Conservation (phyloP, 768 basidiomycete species). For the Chalciporus pseudorubinellus region DNA sequence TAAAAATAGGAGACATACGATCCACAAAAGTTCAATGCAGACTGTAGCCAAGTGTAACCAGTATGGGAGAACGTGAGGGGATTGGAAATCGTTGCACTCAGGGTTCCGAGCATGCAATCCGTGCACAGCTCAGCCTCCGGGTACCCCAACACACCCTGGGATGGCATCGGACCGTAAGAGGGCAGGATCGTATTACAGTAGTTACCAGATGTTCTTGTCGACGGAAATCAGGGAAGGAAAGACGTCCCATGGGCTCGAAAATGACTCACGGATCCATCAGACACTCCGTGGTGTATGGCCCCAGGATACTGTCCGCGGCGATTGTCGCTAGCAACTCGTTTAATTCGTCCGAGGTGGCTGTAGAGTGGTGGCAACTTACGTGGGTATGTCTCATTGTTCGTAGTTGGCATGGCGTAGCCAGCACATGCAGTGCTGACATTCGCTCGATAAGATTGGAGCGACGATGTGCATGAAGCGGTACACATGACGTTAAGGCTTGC, state of each 20-base stretch:
- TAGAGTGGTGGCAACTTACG: background rate
- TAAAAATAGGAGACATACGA: background rate
- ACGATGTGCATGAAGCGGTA: background rate
- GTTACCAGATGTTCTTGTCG: background rate
- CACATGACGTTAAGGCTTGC: background rate
- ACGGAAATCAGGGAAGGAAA: too few relatives aligned
- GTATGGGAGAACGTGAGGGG: background rate
- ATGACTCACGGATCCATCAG: background rate
- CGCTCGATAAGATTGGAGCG: background rate
- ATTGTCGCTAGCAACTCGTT: background rate
- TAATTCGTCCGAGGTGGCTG: too few relatives aligned
- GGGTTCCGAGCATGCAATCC: background rate
- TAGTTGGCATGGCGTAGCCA: background rate
- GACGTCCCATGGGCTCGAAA: background rate
- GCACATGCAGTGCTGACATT: background rate
- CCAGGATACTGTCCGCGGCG: background rate
- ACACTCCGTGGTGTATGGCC: background rate
- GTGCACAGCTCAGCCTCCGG: background rate
- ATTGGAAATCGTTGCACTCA: background rate
- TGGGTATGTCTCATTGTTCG: background rate
- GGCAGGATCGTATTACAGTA: background rate
- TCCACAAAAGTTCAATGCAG: background rate
- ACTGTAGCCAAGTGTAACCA: background rate
- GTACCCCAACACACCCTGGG: background rate
- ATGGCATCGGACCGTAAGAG: background rate